Evolutionary conservation across 306 rosid species (phyloP), one percentile per base, ranked within the genome.

Genomic region (barrel medic (Medicago truncatula)): DNA sequence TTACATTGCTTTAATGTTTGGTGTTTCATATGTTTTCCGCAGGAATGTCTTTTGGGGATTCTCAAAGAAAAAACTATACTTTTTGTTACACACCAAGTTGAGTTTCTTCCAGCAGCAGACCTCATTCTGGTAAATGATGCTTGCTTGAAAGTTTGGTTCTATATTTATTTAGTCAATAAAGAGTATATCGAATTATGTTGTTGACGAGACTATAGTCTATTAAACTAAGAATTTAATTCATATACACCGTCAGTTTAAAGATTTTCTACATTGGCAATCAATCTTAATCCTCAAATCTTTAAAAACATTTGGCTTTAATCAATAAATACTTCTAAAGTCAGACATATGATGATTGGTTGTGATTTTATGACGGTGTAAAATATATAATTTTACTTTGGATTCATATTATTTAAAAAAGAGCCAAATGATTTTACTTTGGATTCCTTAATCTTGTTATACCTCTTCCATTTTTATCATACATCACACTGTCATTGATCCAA

Each of bases 41-140:
- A 93, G 97, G 98, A 93, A 54, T 91, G 98, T 77, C 87, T 93
- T 7, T 82, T 93, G 98, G 98, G 98, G 62, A 87, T 87, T 77
- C 97, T 95, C 50, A 87, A 82, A 71, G 92, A 87, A 50, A 95
- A 95, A 82, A 92, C 98, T 6, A 78, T 83, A 57, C 84, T 95
- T 67, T 95, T 85, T 83, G 97, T 95, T 20, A 95, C 98, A 13
- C 98, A 95, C 67, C 98, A 95, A 86, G 98, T 95, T 14, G 98
- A 95, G 85, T 95, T 95, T 89, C 97, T 95, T 77, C 98, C 98
- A 8, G 98, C 93, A 70, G 98, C 98, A 65, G 97, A 95, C 76
- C 85, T 87, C 54, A 90, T 95, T 81, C 86, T 95, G 88, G 98
- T 90, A 87, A 87, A 83, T 59, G 65, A 68, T 43, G 7, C 47